Evolutionary conservation across 2,329 filamentous ascomycete species (phyloP).

Genomic region (Colletotrichum sp.): DNA sequence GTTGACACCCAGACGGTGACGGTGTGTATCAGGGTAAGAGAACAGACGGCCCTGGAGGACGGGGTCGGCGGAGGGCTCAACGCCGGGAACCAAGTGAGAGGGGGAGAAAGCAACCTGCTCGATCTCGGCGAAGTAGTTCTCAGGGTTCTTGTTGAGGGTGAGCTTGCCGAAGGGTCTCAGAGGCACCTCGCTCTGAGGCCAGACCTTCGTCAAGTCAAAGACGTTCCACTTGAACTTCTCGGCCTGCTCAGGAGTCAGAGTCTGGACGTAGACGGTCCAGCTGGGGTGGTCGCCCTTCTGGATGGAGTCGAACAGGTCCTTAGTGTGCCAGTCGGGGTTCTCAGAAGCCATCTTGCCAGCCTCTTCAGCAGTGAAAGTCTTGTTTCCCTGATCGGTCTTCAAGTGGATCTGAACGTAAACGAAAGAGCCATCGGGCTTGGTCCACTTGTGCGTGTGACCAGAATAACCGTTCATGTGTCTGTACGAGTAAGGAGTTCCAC

Average conservation of each 20-base stretch:
- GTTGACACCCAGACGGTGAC: constrained; percentile 67
- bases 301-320: constrained; percentile 70
- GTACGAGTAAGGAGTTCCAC: constrained; percentile 69
- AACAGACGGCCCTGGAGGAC: constrained; percentile 67
- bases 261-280: constrained; percentile 70
- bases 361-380: constrained; percentile 64
- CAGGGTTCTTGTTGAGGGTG: constrained; percentile 67
- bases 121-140: constrained; percentile 74
- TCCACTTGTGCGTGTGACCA: constrained; percentile 68
- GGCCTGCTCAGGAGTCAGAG: constrained; percentile 65
- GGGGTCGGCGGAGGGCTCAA: constrained; percentile 67
- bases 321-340: constrained; percentile 67
- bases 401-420: constrained; percentile 71
- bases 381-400: constrained; percentile 67
- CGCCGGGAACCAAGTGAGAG: constrained; percentile 67
- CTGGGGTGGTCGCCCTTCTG: constrained; percentile 63
- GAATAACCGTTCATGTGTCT: constrained; percentile 73
- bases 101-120: constrained; percentile 73
- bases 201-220: constrained; percentile 74
- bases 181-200: constrained; percentile 68
- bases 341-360: constrained; percentile 56
- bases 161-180: constrained; percentile 65
- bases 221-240: constrained; percentile 67
- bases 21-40: constrained; percentile 66
- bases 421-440: constrained; percentile 69